Base-by-base conservation (phyloP, 345 rosid genomes). In the Bretschneidera sinensis region DNA sequence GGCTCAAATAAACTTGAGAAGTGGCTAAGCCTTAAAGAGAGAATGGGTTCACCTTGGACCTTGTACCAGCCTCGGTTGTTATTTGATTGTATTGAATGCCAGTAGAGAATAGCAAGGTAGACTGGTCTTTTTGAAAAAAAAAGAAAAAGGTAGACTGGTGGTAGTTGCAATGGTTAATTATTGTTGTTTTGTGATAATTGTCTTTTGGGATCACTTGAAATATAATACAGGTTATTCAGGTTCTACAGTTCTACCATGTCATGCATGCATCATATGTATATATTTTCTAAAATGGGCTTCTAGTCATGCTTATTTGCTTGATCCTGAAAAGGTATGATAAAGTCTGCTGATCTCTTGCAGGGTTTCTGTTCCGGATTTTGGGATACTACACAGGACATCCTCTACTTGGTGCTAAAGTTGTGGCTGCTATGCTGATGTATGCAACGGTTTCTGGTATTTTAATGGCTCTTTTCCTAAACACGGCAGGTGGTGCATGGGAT, bases 401-500 rank as follows among this genome's bases (percentile, higher is more conserved):
- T 48, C 85, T 94, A 14, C 97, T 94, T 20, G 99, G 97, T 65
- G 96, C 96, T 35, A 90, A 90, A 81, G 97, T 88, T 49, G 99
- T 88, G 72, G 97, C 97, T 71, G 57, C 99, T 22, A 61, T 90
- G 83, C 79, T 88, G 71, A 90, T 94, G 97, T 94, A 90, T 66
- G 99, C 92, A 51, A 94, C 99, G 4, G 99, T 94, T 45, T 78
- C 91, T 63, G 99, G 99, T 63, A 94, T 90, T 67, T 94, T 94
- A 43, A 94, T 94, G 99, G 99, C 99, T 31, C 96, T 90, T 61
- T 94, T 94, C 85, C 82, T 94, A 21, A 94, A 94, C 79, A 94
- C 99, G 18, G 85, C 99, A 0, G 99, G 99, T 22, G 99, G 99
- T 63, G 99, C 99, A 45, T 94, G 99, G 99, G 99, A 90, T 79